These are phyloP conservation scores for Microbotryomycetes sp. DNA, from an alignment of 1,284 basidiomycete genomes.

Conservation along the genomic window DNA sequence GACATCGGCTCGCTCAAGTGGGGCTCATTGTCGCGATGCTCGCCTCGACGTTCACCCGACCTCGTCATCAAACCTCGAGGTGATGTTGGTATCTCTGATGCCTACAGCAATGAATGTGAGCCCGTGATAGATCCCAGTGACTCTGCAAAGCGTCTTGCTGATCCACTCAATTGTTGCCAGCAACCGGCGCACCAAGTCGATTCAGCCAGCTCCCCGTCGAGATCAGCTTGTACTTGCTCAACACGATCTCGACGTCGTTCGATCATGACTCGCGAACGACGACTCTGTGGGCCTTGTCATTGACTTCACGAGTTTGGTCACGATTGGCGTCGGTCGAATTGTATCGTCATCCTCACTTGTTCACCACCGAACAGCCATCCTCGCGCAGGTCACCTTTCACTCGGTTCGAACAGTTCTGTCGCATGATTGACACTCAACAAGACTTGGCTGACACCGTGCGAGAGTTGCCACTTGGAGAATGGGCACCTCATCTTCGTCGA, in stretches of 20 bases:
- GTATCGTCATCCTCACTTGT: too few species aligned
- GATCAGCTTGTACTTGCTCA: too few species aligned
- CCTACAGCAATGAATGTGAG: not conserved
- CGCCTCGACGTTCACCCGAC: not conserved
- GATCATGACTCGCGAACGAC: not conserved
- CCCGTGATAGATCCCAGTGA: too few species aligned
- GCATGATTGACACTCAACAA: not conserved
- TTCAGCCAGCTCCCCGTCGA: too few species aligned
- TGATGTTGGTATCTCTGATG: not conserved
- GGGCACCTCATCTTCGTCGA: not conserved
- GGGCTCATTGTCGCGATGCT: too few species aligned
- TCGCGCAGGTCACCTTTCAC: conserved; percentile 4
- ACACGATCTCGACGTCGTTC: too few species aligned
- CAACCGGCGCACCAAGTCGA: too few species aligned
- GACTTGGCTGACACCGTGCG: conserved; percentile 7
- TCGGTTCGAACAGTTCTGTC: conserved; percentile 10
- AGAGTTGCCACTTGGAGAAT: conserved; percentile 6
- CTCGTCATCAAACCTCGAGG: not conserved
- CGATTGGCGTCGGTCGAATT: too few species aligned
- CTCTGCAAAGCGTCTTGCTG: too few species aligned
- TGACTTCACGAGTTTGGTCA: conserved; percentile 11
- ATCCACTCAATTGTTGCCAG: too few species aligned
- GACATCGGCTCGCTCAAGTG: too few species aligned
- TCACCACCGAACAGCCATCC: conserved; percentile 7
- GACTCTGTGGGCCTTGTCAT: conserved; percentile 14